Conservation (phyloP, 2,329 filamentous ascomycete species). For the Ustulina deusta region DNA sequence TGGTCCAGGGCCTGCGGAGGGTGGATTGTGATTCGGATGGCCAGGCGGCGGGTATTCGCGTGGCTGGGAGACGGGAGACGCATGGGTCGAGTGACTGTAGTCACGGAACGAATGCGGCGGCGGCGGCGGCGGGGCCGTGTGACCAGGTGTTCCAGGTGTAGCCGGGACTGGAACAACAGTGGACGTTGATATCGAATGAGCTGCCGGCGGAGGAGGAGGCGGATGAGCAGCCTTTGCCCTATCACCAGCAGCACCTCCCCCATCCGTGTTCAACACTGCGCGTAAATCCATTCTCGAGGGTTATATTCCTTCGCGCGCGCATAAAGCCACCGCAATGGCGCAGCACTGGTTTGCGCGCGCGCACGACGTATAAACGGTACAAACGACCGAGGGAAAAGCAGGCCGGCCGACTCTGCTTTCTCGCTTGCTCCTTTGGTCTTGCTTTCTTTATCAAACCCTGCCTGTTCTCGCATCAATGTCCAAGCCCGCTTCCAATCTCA, state of each 20-base stretch:
- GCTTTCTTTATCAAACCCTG: constrained; percentile 6
- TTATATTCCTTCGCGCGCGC: constrained; percentile 10
- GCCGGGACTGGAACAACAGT: constrained; percentile 44
- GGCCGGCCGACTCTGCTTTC: neutral
- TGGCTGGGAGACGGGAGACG: constrained; percentile 61
- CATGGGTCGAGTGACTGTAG: constrained; percentile 60
- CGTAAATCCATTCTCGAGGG: constrained; percentile 45
- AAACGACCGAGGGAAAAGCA: neutral
- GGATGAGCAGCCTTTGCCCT: constrained; percentile 47
- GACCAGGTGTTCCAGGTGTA: constrained; percentile 54
- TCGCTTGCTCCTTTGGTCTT: constrained; percentile 2
- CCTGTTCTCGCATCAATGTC: constrained; percentile 14
- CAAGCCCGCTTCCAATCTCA: neutral
- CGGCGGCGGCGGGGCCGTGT: constrained; percentile 53
- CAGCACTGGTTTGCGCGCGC: constrained; percentile 24
- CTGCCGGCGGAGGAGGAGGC: constrained; percentile 44
- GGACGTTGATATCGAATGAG: constrained; percentile 46
- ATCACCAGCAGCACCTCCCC: constrained; percentile 49
- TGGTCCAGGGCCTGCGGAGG: constrained; percentile 42
- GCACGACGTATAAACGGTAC: constrained; percentile 23
- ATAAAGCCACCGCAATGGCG: constrained; percentile 16
- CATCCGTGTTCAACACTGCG: constrained; percentile 66
- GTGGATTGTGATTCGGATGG: constrained; percentile 50
- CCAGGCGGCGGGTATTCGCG: constrained; percentile 58
- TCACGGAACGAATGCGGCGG: constrained; percentile 64